These are phyloP conservation scores for Dryadomyces quercivorus DNA, from an alignment of 2,329 filamentous ascomycete species.

Conservation along the genomic window DNA sequence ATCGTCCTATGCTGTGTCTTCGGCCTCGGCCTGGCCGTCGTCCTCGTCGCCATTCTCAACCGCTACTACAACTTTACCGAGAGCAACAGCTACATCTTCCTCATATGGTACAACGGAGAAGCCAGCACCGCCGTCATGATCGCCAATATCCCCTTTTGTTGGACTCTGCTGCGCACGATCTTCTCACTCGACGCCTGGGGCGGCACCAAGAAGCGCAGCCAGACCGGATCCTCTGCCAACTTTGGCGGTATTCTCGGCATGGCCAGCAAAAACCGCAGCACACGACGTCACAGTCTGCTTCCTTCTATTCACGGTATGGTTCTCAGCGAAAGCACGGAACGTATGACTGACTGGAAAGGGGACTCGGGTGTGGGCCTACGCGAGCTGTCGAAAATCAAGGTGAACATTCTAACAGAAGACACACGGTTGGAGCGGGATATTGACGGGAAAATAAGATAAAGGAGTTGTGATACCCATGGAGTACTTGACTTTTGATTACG, in stretches of 20 bases:
- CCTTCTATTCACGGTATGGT: neutral
- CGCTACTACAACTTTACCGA: slow-evolving; percentile 49
- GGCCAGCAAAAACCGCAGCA: neutral
- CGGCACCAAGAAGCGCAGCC: neutral
- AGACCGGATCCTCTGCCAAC: neutral
- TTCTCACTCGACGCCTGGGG: slow-evolving; percentile 14
- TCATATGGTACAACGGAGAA: slow-evolving; percentile 49
- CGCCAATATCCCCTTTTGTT: slow-evolving; percentile 47
- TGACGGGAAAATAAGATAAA: neutral
- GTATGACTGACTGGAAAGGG: neutral
- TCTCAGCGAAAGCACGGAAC: slow-evolving; percentile 7
- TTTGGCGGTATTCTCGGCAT: neutral
- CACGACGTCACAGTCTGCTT: neutral
- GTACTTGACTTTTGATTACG: too few relatives aligned
- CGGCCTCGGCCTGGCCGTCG: slow-evolving; percentile 38
- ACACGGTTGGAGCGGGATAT: neutral
- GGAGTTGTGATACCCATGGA: neutral
- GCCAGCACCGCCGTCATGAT: slow-evolving; percentile 47
- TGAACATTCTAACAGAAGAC: neutral
- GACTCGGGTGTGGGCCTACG: neutral
- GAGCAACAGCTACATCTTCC: slow-evolving; percentile 42
- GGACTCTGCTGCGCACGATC: slow-evolving; percentile 39
- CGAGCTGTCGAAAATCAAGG: neutral
- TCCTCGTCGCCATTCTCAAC: slow-evolving; percentile 46
- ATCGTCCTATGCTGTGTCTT: slow-evolving; percentile 41